A percentile compares a stretch with the other conserved stretches of the same genome.
Evolutionary conservation across 768 basidiomycete genomes (phyloP).

Genomic region (Sarcodon sp.): DNA sequence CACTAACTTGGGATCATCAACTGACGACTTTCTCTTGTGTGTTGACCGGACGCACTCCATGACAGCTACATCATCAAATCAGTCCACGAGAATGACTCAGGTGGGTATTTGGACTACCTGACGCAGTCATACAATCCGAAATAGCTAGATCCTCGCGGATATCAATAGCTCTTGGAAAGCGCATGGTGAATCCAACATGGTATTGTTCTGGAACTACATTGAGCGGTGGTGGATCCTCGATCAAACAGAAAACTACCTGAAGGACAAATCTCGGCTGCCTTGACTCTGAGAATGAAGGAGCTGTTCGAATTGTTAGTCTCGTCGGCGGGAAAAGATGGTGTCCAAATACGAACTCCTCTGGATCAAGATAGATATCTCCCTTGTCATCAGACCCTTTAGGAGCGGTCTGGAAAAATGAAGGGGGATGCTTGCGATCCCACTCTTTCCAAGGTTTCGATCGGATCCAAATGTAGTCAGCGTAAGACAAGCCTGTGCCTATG

Average conservation of each 20-base stretch:
- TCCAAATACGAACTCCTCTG: constrained; percentile 48
- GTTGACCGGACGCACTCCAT: constrained; percentile 48
- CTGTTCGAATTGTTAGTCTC: constrained; percentile 25
- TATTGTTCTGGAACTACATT: constrained; percentile 47
- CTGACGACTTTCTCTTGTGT: constrained; percentile 67
- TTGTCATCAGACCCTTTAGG: constrained; percentile 60
- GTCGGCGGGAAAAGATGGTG: background rate
- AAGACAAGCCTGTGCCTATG: constrained; percentile 82
- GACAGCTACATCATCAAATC: constrained; percentile 26
- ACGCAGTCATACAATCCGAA: constrained; percentile 61
- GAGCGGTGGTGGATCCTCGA: background rate
- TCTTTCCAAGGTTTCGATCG: constrained; percentile 70
- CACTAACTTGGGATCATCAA: constrained; percentile 32
- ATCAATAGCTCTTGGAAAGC: constrained; percentile 77
- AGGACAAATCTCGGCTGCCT: constrained; percentile 81
- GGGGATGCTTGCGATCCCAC: constrained; percentile 64
- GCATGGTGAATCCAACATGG: constrained; percentile 79
- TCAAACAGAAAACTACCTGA: constrained; percentile 34
- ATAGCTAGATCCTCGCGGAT: constrained; percentile 71
- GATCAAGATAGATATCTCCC: constrained; percentile 85
- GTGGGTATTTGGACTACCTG: constrained; percentile 26
- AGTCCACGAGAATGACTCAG: background rate
- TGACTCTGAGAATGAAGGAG: constrained; percentile 88
- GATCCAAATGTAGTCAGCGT: constrained; percentile 80
- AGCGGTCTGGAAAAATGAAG: constrained; percentile 52